Conservation (phyloP, 352 stramenopile genomes). For the Pythium grandisporangium region DNA sequence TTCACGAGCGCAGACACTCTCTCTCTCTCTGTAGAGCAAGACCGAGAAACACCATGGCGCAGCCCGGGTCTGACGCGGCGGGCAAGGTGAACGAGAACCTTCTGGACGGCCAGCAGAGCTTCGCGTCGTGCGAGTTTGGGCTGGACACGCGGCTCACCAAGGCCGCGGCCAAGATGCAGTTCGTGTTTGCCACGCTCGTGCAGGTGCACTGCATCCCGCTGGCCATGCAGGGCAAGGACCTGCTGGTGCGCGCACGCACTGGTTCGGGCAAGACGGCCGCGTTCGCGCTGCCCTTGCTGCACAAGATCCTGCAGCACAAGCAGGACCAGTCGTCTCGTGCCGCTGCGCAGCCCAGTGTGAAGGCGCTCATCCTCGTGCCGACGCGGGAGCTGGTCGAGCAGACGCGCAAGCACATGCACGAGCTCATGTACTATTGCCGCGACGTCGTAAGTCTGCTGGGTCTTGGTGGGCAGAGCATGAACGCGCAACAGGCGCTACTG, state of each 20-base stretch:
- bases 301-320: slow-evolving; percentile 88
- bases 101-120: slow-evolving; percentile 71
- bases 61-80: no score
- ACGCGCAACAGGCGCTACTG: slow-evolving; percentile 77
- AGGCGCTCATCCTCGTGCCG: slow-evolving; percentile 93
- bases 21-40: no score
- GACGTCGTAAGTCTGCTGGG: slow-evolving; percentile 90
- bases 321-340: slow-evolving; percentile 27
- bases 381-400: slow-evolving; percentile 97
- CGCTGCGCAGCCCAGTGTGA: slow-evolving; percentile 32
- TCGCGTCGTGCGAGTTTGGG: slow-evolving; percentile 77
- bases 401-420: slow-evolving; percentile 82
- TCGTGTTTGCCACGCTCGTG: slow-evolving; percentile 92
- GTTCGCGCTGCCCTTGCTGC: slow-evolving; percentile 88
- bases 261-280: slow-evolving; percentile 92
- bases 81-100: slow-evolving; percentile 61
- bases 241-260: slow-evolving; percentile 89
- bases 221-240: slow-evolving; percentile 88
- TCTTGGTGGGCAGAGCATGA: slow-evolving; percentile 87
- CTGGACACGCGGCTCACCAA: slow-evolving; percentile 91
- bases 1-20: no score
- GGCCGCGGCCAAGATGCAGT: slow-evolving; percentile 88
- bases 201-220: slow-evolving; percentile 93
- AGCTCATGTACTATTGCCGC: slow-evolving; percentile 97
- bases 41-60: slow-evolving; percentile 11